phyloP scores from a whole-genome alignment of 2,329 filamentous ascomycete species.

The Chaetomium sp. region DNA sequence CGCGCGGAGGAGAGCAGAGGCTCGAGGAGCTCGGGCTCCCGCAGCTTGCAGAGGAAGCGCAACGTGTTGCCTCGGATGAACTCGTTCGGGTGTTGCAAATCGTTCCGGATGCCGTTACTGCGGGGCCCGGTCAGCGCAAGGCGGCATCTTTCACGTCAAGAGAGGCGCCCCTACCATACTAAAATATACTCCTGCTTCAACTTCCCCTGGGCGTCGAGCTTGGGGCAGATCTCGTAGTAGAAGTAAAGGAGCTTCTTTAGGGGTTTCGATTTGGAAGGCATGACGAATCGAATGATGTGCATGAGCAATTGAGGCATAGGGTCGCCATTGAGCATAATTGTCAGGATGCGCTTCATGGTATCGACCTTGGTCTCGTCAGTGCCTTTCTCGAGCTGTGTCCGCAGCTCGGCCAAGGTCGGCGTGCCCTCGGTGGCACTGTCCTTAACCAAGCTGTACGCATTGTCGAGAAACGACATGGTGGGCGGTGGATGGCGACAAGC shows the following conservation, averaged over 20 bases:
- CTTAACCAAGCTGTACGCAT: constrained; percentile 93
- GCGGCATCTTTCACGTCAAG: not conserved
- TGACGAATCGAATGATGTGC: constrained; percentile 99
- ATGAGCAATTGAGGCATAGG: constrained; percentile 93
- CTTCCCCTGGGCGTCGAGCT: constrained; percentile 88
- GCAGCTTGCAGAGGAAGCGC: constrained; percentile 93
- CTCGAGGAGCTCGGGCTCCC: constrained; percentile 94
- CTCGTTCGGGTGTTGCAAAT: constrained; percentile 96
- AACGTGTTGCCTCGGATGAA: constrained; percentile 98
- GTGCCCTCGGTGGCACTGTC: constrained; percentile 90
- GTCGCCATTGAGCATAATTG: constrained; percentile 97
- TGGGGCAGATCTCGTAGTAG: constrained; percentile 98
- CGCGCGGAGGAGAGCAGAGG: constrained; percentile 90
- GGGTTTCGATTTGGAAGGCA: constrained; percentile 95
- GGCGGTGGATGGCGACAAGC: constrained; percentile 31
- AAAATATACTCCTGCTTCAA: constrained; percentile 99
- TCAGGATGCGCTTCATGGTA: constrained; percentile 94
- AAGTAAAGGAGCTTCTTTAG: constrained; percentile 99
- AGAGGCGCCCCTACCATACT: constrained; percentile 69
- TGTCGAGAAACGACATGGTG: constrained; percentile 94
- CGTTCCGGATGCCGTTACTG: constrained; percentile 97
- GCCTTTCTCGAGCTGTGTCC: constrained; percentile 90
- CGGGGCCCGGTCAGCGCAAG: constrained; percentile 35
- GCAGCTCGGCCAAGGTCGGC: constrained; percentile 86
- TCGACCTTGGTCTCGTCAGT: constrained; percentile 91